phyloP scores from a whole-genome alignment of 1,284 basidiomycete genomes.

The Ceratorhiza oryzae-sativae region DNA sequence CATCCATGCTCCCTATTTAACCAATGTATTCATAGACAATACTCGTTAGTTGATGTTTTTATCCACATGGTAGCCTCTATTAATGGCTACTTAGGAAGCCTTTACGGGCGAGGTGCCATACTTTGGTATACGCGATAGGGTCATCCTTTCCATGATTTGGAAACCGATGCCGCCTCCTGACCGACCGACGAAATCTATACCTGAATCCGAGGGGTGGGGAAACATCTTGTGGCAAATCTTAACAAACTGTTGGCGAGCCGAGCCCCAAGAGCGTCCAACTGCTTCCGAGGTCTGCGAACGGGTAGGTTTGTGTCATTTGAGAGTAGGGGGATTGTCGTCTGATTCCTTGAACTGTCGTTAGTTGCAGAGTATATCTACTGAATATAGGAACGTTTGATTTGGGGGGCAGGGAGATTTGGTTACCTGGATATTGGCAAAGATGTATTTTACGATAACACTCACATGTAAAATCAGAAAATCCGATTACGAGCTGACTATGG shows the following conservation, averaged over 20 bases:
- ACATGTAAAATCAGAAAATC: no score
- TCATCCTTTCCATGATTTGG: neutral
- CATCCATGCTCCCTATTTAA: neutral
- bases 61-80: no score
- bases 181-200: neutral
- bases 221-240: conserved; percentile 4
- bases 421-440: no score
- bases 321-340: no score
- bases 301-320: neutral
- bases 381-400: neutral
- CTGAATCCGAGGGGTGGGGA: neutral
- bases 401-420: no score
- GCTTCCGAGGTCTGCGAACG: neutral
- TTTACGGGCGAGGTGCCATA: conserved; percentile 5
- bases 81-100: no score
- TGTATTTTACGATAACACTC: no score
- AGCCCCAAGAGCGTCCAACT: neutral
- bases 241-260: neutral
- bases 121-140: neutral
- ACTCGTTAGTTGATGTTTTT: neutral
- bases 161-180: neutral
- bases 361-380: neutral
- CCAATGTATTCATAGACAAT: neutral
- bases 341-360: neutral
- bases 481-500: no score